phyloP scores from a whole-genome alignment of 306 rosid genomes.

The Adenanthera pavonina region DNA sequence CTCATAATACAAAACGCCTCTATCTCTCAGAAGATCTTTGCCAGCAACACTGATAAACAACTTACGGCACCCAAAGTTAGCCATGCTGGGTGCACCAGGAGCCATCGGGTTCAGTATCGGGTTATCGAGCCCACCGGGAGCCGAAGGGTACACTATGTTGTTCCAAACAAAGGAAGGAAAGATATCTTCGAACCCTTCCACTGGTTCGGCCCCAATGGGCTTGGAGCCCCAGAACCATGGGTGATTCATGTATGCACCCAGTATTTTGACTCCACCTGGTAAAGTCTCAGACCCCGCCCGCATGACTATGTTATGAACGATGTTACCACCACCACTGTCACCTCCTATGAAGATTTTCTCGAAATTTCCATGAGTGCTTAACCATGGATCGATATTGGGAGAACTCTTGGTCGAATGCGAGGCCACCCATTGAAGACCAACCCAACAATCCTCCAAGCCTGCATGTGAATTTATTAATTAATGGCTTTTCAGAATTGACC shows the following conservation, averaged over 20 bases:
- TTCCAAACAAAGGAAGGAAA: conserved; percentile 24
- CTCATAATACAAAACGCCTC: conserved; percentile 35
- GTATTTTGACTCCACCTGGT: conserved; percentile 39
- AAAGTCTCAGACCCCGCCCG: conserved; percentile 53
- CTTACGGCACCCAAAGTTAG: conserved; percentile 33
- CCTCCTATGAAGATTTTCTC: conserved; percentile 50
- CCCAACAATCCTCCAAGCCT: conserved; percentile 45
- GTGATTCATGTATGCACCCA: conserved; percentile 53
- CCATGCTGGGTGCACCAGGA: conserved; percentile 43
- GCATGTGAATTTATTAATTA: neutral
- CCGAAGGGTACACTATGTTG: conserved; percentile 34
- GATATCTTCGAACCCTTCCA: neutral
- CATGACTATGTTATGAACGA: conserved; percentile 53
- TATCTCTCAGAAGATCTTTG: conserved; percentile 38
- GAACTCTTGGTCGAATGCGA: conserved; percentile 13
- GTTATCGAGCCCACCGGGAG: conserved; percentile 43
- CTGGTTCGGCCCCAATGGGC: conserved; percentile 35
- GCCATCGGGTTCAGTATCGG: conserved; percentile 46
- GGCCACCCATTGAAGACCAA: conserved; percentile 55
- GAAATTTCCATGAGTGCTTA: conserved; percentile 42
- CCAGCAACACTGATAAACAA: conserved; percentile 44
- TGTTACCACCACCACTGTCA: conserved; percentile 57
- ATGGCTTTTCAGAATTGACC: too few species aligned
- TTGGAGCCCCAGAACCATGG: conserved; percentile 54
- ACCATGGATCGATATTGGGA: conserved; percentile 49